Percentiles rank a stretch among this genome's conserved stretches.
phyloP scores from a whole-genome alignment of 495 filamentous ascomycete genomes.

The Emericellopsis terricola region DNA sequence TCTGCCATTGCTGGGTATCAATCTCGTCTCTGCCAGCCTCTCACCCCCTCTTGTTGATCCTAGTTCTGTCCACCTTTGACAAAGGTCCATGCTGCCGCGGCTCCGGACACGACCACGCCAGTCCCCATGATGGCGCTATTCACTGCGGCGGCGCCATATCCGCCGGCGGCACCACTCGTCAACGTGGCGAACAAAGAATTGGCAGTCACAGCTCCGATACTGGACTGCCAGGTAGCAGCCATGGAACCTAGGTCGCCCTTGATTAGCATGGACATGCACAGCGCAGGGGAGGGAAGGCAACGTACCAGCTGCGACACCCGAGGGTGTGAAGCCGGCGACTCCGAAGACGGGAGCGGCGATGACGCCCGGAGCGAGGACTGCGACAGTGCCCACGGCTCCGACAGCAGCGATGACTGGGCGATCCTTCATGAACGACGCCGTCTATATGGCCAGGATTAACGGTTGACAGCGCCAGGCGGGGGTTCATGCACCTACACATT shows the following conservation, averaged over 20 bases:
- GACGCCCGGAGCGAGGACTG: background rate
- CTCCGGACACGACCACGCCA: conserved; percentile 1
- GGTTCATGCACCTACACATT: too few species aligned
- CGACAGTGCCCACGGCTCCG: too few species aligned
- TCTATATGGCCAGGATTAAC: too few species aligned
- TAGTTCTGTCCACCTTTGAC: background rate
- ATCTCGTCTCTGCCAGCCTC: background rate
- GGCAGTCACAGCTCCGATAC: conserved; percentile 6
- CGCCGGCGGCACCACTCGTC: conserved; percentile 11
- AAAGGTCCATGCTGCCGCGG: background rate
- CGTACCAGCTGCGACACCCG: background rate
- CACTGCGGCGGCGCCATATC: conserved; percentile 8
- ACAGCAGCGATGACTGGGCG: too few species aligned
- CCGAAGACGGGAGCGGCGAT: background rate
- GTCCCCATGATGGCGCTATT: conserved; percentile 5
- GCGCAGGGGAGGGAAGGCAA: background rate
- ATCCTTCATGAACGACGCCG: too few species aligned
- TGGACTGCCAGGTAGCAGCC: conserved; percentile 6
- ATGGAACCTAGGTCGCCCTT: conserved; percentile 5
- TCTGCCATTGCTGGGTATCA: background rate
- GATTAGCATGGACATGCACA: background rate
- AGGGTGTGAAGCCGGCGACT: background rate
- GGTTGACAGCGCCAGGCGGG: too few species aligned
- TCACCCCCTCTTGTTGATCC: background rate
- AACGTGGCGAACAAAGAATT: conserved; percentile 7